phyloP scores from a whole-genome alignment of 1,139 yeast species.

The Pichia sp. region DNA sequence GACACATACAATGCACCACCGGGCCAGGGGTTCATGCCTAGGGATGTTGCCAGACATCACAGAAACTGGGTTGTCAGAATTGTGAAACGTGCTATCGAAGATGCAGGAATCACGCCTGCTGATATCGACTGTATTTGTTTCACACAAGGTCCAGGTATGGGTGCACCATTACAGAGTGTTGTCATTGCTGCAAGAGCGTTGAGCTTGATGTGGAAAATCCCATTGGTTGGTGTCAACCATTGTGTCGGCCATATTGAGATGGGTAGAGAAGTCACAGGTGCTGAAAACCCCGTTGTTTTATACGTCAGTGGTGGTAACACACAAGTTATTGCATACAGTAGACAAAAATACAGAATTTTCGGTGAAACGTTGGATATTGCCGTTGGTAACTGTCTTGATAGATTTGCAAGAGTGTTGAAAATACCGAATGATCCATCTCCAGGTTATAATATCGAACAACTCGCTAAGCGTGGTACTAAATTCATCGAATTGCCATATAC shows the following conservation, averaged over 20 bases:
- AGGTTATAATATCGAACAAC: slow-evolving; percentile 93
- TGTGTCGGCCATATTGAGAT: slow-evolving; percentile 98
- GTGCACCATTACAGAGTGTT: slow-evolving; percentile 94
- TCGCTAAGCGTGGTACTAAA: slow-evolving; percentile 74
- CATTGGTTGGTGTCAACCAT: slow-evolving; percentile 93
- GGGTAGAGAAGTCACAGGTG: slow-evolving; percentile 98
- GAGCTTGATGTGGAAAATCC: slow-evolving; percentile 76
- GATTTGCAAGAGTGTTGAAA: slow-evolving; percentile 88
- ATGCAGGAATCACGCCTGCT: slow-evolving; percentile 50
- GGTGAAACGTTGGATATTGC: slow-evolving; percentile 98
- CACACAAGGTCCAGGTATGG: slow-evolving; percentile 99
- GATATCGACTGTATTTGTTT: slow-evolving; percentile 91
- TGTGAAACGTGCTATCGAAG: slow-evolving; percentile 62
- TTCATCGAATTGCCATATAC: slow-evolving; percentile 87
- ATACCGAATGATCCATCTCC: slow-evolving; percentile 96
- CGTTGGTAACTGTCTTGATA: slow-evolving; percentile 92
- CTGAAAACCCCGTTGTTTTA: slow-evolving; percentile 90
- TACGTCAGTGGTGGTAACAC: slow-evolving; percentile 99
- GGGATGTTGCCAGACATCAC: slow-evolving; percentile 97
- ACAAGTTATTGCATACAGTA: slow-evolving; percentile 95
- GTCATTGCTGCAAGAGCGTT: slow-evolving; percentile 91
- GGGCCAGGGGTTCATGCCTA: slow-evolving; percentile 95
- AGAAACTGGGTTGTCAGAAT: slow-evolving; percentile 92
- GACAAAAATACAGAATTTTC: slow-evolving; percentile 88
- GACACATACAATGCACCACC: slow-evolving; percentile 97